phyloP scores from a whole-genome alignment of 2,329 filamentous ascomycete genomes.

The Aspergillus viridinutans region DNA sequence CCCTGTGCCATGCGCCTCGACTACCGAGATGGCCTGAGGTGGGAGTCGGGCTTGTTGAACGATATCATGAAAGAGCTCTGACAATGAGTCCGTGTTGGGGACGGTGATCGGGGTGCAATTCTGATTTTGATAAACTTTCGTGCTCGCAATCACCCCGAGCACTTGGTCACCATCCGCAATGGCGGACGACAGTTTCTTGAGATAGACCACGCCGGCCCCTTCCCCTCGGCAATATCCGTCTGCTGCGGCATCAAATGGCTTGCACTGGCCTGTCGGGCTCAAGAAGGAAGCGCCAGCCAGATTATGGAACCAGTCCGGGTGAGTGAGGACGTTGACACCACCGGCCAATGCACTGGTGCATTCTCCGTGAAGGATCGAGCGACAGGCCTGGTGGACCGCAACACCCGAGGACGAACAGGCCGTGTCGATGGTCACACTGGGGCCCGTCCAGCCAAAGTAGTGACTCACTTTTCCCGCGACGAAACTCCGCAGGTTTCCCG shows the following conservation, averaged over 20 bases:
- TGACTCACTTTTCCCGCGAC: slow-evolving; percentile 36
- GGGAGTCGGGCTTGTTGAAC: slow-evolving; percentile 17
- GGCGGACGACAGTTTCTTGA: slow-evolving; percentile 46
- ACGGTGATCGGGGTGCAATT: slow-evolving; percentile 21
- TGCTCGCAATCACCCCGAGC: slow-evolving; percentile 35
- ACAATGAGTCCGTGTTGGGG: slow-evolving; percentile 20
- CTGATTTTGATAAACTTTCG: slow-evolving; percentile 29
- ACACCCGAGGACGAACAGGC: slow-evolving; percentile 42
- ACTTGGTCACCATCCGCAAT: slow-evolving; percentile 44
- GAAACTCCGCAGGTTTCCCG: slow-evolving; percentile 15
- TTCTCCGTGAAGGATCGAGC: slow-evolving; percentile 16
- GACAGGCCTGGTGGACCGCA: slow-evolving; percentile 26
- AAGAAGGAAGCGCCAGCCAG: slow-evolving; percentile 40
- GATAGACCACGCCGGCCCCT: slow-evolving; percentile 41
- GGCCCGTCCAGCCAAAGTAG: slow-evolving; percentile 43
- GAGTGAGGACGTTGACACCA: slow-evolving; percentile 31
- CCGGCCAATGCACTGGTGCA: slow-evolving; percentile 31
- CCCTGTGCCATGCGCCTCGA: slow-evolving; percentile 34
- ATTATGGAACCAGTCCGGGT: slow-evolving; percentile 18
- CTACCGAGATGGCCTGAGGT: slow-evolving; percentile 23
- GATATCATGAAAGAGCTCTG: slow-evolving; percentile 25
- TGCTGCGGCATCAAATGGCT: slow-evolving; percentile 44
- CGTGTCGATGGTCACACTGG: slow-evolving; percentile 39
- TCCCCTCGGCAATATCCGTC: slow-evolving; percentile 52
- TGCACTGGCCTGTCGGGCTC: slow-evolving; percentile 45